phyloP scores from a whole-genome alignment of 306 rosid species.

The Lithocarpus polystachyus region DNA sequence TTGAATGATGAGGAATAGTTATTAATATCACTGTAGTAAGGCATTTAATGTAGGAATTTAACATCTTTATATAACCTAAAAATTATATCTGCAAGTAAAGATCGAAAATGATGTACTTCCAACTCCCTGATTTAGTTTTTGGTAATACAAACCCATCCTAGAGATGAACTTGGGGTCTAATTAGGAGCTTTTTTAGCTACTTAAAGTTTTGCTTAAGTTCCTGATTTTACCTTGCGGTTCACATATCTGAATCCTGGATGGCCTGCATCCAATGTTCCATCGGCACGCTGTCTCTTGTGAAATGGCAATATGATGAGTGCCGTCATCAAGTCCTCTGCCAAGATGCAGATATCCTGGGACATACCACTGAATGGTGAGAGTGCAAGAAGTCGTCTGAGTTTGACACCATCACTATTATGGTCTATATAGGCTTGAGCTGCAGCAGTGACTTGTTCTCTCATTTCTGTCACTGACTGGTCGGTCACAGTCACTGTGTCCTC shows the following conservation, averaged over 20 bases:
- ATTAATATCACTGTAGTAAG: too few species aligned
- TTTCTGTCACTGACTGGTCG: constrained; percentile 39
- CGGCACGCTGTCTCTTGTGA: constrained; percentile 54
- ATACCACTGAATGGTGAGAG: constrained; percentile 55
- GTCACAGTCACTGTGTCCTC: constrained; percentile 44
- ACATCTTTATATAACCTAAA: too few species aligned
- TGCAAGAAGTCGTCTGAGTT: constrained; percentile 50
- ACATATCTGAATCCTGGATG: constrained; percentile 71
- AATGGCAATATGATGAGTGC: constrained; percentile 85
- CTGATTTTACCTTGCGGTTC: constrained; percentile 66
- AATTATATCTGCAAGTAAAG: too few species aligned
- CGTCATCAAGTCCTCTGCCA: constrained; percentile 70
- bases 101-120: too few species aligned
- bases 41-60: too few species aligned
- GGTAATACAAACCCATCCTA: too few species aligned
- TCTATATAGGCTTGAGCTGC: constrained; percentile 51
- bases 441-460: constrained; percentile 61
- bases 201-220: neutral
- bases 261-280: constrained; percentile 59
- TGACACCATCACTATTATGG: constrained; percentile 43
- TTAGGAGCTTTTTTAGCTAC: neutral
- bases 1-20: too few species aligned
- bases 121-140: too few species aligned
- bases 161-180: too few species aligned
- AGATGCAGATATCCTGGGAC: constrained; percentile 59